Evolutionary conservation across 2,329 filamentous ascomycete genomes (phyloP), one percentile per base, ranked within the genome.

Genomic region (Penicillium sp.): DNA sequence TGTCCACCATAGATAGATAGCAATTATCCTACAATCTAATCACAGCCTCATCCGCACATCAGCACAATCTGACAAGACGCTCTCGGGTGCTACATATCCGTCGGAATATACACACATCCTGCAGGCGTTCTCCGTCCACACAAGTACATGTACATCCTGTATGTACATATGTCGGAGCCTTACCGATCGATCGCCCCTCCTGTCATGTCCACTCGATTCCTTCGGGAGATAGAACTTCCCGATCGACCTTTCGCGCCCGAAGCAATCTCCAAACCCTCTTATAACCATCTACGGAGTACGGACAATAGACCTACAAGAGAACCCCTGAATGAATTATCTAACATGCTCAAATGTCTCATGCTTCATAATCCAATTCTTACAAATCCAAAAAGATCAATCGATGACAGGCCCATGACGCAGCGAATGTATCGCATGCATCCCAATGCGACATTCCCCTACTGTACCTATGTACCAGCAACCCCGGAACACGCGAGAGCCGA

Each of bases 81-180:
- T 15, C 28, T 37, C 45, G 15, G 17, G 17, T 28, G 26, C 26
- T n/a, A 17, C 45, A 30, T 30, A 26, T 47, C 15, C 44, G 26
- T 49, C 24, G 45, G 45, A 49, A 17, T 49, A 49, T 49, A n/a
- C n/a, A 24, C 19, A 9, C 38, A 42, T 28, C 44, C 44, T 47
- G 15, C 44, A 28, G 22, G 24, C 19, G n/a, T 42, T 4, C 3
- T 22, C 40, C 19, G 17, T 22, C 30, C 30, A 33, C 4, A 33
- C 30, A 33, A 9, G 3, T 12, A 33, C 30, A 33, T 12, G 12
- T 33, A 33, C n/a, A n/a, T n/a, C n/a, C n/a, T 10, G 30, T 8
- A 9, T 5, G 4, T 33, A 33, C 30, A 12, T 10, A 33, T n/a
- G 26, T 19, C 17, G 45, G 45, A 30, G 15, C 24, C 45, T 49